Evolutionary conservation across 2,329 filamentous ascomycete species (phyloP), one percentile per base, ranked within the genome.

Genomic region (Colletotrichum lentis): DNA sequence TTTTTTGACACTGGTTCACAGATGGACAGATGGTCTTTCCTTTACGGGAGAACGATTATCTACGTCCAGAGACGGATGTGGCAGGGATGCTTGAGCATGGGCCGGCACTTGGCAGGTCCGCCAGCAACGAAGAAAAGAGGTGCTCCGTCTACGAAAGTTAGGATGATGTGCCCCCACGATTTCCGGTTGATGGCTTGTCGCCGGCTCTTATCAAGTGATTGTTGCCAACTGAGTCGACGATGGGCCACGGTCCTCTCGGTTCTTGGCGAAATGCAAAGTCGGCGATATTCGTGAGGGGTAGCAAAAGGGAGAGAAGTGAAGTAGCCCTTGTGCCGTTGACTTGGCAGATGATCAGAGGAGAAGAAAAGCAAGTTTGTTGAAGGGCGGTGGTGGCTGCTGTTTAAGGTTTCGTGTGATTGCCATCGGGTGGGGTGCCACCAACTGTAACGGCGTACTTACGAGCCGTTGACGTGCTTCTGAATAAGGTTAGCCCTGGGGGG

Each of bases 361-460:
- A 20, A 20, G 3, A 12, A 24, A 53, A 31, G 47, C 46, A 47
- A n/a, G 49, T 49, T 62, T 27, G 6, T 64, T 64, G 64, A 50
- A 41, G 65, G 27, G 54, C 54, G 47, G 47, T 7, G 27, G n/a
- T 16, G 16, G 43, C 47, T 50, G 46, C 56, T 56, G 61, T 68
- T 37, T 65, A 62, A 62, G 44, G 65, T 68, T 68, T 68, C 62
- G 37, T 68, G 54, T 65, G 65, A 62, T 35, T 58, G 55, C 50
- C 37, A 31, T 63, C 44, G n/a, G n/a, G n/a, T n/a, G n/a, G n/a
- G n/a, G 41, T 41, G 27, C 46, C 2, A 6, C 22, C 7, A 41
- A 44, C 37, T 14, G 37, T 14, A 7, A 14, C 7, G 31, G 12
- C 20, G 50, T 31, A 27, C 11, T n/a, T n/a, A n/a, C n/a, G 8